Evolutionary conservation across 164 flowering plant genomes (phyloP), one percentile per base, ranked within the genome.

Genomic region (grape (Vitis vinifera)): DNA sequence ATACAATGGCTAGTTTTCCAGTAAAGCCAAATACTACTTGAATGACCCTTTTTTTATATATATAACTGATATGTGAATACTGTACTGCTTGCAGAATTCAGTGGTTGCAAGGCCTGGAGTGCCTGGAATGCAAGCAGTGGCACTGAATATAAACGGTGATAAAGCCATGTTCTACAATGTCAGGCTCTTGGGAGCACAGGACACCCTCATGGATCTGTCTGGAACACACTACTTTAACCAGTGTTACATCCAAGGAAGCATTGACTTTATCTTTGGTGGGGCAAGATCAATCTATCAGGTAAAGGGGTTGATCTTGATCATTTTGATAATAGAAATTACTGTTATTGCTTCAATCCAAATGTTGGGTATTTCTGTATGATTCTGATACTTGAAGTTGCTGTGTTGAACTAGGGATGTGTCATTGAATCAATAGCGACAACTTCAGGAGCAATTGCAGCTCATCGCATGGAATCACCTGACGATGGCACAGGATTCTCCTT

Each of bases 401-500:
- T 53, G 1, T 50, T 60, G 62, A 59, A 69, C 8, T 80, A 91
- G 94, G 79, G 82, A 0, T 94, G 92, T 73, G 68, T 61, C n/a
- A 71, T 95, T 8, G 82, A 81, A 17, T 88, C 97, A 14, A 82
- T 71, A 5, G 94, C 97, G 0, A 58, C 58, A 10, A 70, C 51
- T 10, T 68, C 59, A 0, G 99, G 97, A 66, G 93, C 96, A 1
- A 82, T 95, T 6, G 97, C 98, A 62, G 99, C 99, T 11, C 90
- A 88, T 14, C 92, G 84, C 52, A 85, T 97, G 78, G 75, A 88
- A 2, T 65, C 76, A 0, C 70, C 80, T 2, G 10, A 67, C n/a
- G 93, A 92, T 0, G 74, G 88, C n/a, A 80, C 96, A 0, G 98
- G 98, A 0, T 95, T 90, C 71, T 89, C 98, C 14, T 95, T 95